Evolutionary conservation across 164 flowering plant species (phyloP), one percentile per base, ranked within the genome.

Genomic region (Nelumbo lutea): DNA sequence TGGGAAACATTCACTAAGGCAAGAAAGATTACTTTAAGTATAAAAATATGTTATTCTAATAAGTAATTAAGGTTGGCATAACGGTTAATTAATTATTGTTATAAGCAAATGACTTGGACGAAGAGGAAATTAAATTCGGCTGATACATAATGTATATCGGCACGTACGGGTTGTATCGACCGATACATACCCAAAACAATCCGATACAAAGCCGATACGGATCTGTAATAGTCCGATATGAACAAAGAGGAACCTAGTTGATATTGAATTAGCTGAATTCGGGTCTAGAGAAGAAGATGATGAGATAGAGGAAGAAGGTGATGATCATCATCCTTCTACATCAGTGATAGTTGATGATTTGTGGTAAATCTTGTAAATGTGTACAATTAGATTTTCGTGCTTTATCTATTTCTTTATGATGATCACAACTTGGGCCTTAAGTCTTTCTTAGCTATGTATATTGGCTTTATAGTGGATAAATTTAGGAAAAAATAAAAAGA

Each of bases 191-290:
- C 27, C 27, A 27, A 27, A 27, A 27, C 27, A 0, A 0, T 27
- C 27, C 27, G 27, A 27, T 27, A 27, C 27, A 27, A 27, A 27
- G 27, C 27, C 0, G 27, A 27, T 27, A 27, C 27, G 27, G 27
- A 27, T 27, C 27, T 27, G 27, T 27, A 27, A 27, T 0, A 0
- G 27, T 27, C 27, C 27, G 27, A 27, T 27, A 27, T 27, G 27
- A 0, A 27, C 27, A 0, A 27, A 27, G 77, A 95, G 91, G 85
- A 91, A 95, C 67, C 90, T 95, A 64, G 96, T 96, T 9, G 96
- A 73, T 66, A 70, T 83, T 15, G 93, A 95, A 68, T 74, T 79
- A 0, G 1, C 84, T 38, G 96, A 95, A 68, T 87, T 87, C 66
- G 86, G 83, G 44, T 59, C 79, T 2, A 73, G 61, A 7, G 88